Evolutionary conservation across 2,329 filamentous ascomycete species (phyloP), one percentile per base, ranked within the genome.

Genomic region (Microdochium paspali): DNA sequence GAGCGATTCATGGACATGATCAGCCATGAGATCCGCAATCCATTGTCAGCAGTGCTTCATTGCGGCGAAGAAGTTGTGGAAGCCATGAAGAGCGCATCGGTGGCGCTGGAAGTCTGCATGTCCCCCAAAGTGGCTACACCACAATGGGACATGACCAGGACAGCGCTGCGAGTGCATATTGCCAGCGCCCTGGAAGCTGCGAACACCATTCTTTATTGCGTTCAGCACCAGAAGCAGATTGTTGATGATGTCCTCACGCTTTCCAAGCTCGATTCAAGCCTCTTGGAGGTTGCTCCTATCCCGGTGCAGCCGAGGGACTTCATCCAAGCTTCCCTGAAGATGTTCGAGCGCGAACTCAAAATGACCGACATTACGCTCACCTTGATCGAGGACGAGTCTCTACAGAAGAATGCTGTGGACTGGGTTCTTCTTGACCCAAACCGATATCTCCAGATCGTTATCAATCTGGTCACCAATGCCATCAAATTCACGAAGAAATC

Each of bases 401-500:
- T 82, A 58, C 67, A 67, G 3, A 65, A 73, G 1, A 67, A 82
- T 1, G 66, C 66, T 0, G 67, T 86, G 28, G 78, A 84, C 30
- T 89, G 80, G 71, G 78, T 90, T 3, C 66, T 73, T 28, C 64
- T 89, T 24, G 87, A 91, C 59, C 83, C 87, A 0, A 85, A 82
- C 15, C 76, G 87, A 23, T 80, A 91, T 45, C 76, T 86, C 46
- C 87, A 91, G 62, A 84, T 90, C 1, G 70, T 90, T 3, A 89
- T 91, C 61, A 91, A 91, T 56, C 72, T 91, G 1, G 77, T 87
- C 9, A 87, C 85, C 7, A 91, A 91, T 56, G 85, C 86, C 0
- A 82, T 91, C 62, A 91, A 91, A 57, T 91, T 90, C 58, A 91
- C 87, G 1, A 80, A 80, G 30, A 73, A 73, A 0, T 78, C 82